Evolutionary conservation across 1,284 basidiomycete species (phyloP), one percentile per base, ranked within the genome.

Genomic region (Sutorius eximius): DNA sequence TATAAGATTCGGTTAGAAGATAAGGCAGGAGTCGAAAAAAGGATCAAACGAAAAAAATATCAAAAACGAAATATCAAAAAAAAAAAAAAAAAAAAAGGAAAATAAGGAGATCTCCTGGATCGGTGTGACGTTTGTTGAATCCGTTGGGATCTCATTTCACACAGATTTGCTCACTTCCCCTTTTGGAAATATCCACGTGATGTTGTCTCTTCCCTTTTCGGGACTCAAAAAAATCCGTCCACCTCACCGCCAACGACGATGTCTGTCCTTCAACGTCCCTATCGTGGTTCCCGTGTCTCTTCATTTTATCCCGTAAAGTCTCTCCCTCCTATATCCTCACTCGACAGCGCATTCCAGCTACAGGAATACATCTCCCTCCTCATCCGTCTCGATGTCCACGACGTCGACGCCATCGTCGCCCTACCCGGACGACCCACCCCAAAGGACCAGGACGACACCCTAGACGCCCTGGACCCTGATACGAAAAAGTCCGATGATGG

Each of bases 301-400:
- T 81, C 86, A 0, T 91, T 91, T 64, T 90, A 90, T 63, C 87
- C 88, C 0, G 75, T 88, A 42, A 87, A 87, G 67, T 76, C 66
- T 6, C 73, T 88, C 0, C 86, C 88, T 0, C 79, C 85, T 0
- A 76, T 91, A 24, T 75, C 87, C 0, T 80, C 86, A 1, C 75
- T 95, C 24, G 89, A 96, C 73, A 94, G 91, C 63, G 91, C 94
- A 0, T 97, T 97, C 70, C 93, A 96, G 70, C 80, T 97, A 3
- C 94, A 98, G 67, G 95, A 98, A 69, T 98, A 95, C 73, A 91
- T 99, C 49, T 87, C 92, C 0, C 79, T 93, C 36, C 83, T 95
- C 59, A 90, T 97, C 58, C 84, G 88, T 10, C 77, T 83, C 36
- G 87, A 96, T 71, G 90, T 94, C 0, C 93, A 96, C 73, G 88